Base-by-base conservation (phyloP, 2,329 filamentous ascomycete genomes). In the Fusarium sp. region DNA sequence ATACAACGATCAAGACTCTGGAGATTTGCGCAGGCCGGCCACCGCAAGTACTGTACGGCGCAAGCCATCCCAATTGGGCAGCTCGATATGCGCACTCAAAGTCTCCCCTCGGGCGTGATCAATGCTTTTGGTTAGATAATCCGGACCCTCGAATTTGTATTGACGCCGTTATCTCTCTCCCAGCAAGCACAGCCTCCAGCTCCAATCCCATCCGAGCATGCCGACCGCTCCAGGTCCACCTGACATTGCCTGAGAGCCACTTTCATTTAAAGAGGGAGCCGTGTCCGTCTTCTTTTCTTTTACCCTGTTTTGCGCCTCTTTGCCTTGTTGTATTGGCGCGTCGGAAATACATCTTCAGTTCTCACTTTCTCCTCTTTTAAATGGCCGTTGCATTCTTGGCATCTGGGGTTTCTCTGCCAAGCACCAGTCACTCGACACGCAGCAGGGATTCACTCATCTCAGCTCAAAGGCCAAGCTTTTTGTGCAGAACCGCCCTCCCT, bases 391-490 rank as follows among this genome's bases (percentile, higher is more conserved):
- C 30, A 46, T 34, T 8, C 39, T 43, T 54, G 23, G 23, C 23
- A 4, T 23, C 23, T 10, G 18, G 16, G 39, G 16, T 31, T 54
- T 37, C 9, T 47, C 11, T 30, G 54, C 60, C 54, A 68, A 68
- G 60, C 18, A 9, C 7, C 37, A 39, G 12, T 13, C 31, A 50
- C 34, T 52, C 12, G 48, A 23, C 41, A 31, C n/a, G n/a, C n/a
- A 28, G 50, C 30, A 39, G 47, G 37, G 36, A 55, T 44, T 23
- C 31, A 46, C 11, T 13, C n/a, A 34, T n/a, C 37, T 18, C 31
- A 27, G 37, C 52, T 7, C n/a, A 23, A 27, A 48, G 16, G 56
- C 58, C 51, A 70, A 70, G 67, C 67, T 54, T 70, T 70, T 39
- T 31, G 2, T 6, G 3, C 51, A 44, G 18, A 31, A 3, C 23